Conservation (phyloP, 768 basidiomycete genomes). For the Lactarius hengduanensis region DNA sequence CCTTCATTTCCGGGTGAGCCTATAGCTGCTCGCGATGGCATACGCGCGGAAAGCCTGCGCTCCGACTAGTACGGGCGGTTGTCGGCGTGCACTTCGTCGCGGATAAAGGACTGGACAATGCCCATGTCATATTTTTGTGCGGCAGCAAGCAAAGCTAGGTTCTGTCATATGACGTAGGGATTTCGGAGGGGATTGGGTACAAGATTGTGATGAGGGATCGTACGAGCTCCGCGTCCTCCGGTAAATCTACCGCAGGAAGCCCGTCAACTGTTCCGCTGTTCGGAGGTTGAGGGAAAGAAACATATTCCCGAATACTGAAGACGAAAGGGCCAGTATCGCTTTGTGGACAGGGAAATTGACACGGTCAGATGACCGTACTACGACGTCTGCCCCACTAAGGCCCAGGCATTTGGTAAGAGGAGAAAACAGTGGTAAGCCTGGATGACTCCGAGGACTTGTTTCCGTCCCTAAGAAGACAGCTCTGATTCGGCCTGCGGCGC, state of each 20-base stretch:
- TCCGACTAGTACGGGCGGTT: neutral
- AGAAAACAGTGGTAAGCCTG: conserved; percentile 16
- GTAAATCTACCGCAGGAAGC: conserved; percentile 20
- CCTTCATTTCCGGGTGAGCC: conserved; percentile 1
- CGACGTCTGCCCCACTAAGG: neutral
- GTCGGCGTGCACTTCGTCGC: neutral
- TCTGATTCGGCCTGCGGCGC: neutral
- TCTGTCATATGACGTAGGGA: neutral
- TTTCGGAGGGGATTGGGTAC: conserved; percentile 16
- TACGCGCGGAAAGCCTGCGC: conserved; percentile 22
- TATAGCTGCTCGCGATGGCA: conserved; percentile 19
- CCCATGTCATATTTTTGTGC: conserved; percentile 33
- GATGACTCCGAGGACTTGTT: neutral
- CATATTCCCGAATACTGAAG: conserved; percentile 37
- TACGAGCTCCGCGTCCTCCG: conserved; percentile 26
- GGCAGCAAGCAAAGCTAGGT: conserved; percentile 19
- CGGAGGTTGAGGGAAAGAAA: conserved; percentile 35
- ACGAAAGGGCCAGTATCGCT: conserved; percentile 29
- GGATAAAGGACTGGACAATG: conserved; percentile 1
- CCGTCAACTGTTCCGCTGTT: neutral
- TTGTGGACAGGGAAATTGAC: neutral
- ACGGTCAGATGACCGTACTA: neutral
- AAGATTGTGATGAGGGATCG: conserved; percentile 17
- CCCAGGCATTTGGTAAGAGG: conserved; percentile 28
- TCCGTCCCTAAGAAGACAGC: neutral